Base-by-base conservation (phyloP, 2,329 filamentous ascomycete species). In the Neofusicoccum laricinum region DNA sequence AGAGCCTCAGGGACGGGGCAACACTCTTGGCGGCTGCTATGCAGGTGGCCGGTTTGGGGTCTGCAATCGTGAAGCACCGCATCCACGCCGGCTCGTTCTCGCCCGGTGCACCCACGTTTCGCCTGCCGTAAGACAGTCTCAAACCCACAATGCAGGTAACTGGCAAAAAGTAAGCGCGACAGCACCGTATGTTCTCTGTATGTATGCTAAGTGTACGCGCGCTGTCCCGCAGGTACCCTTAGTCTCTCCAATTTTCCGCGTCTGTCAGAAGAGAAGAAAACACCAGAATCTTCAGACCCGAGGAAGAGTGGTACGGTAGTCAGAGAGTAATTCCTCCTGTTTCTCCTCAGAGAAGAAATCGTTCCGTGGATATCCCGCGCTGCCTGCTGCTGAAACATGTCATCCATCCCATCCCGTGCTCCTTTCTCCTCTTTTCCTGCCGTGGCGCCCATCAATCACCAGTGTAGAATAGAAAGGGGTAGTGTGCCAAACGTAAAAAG, bases 401-500 rank as follows among this genome's bases (percentile, higher is more conserved):
- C 55, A 17, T 32, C 48, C 48, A 8, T 59, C 41, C 55, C 21
- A 17, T 59, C 55, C 55, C 25, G 41, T 59, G 55, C 55, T 59
- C 55, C 55, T 59, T 59, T 59, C 55, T 59, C 55, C 12, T 59
- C 55, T 59, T 59, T 59, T 59, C 40, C 55, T 19, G 46, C 55
- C 55, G 25, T 46, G 55, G 55, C 55, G 55, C 55, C 55, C 40
- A 21, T 21, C 55, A 46, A 32, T 30, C n/a, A 34, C 55, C 30
- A 21, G 17, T 34, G 40, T 17, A 59, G 55, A 43, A 32, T 36
- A 46, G 55, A 59, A 36, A 45, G n/a, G 38, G 55, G 55, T 45
- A 59, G 30, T 46, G n/a, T 34, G 53, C 53, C 53, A 45, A 32
- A 57, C 25, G 38, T 3, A 46, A 59, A 58, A 59, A 46, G 55